Evolutionary conservation across 176 grass and related monocot genomes (phyloP).

Genomic region (Puya raimondii): DNA sequence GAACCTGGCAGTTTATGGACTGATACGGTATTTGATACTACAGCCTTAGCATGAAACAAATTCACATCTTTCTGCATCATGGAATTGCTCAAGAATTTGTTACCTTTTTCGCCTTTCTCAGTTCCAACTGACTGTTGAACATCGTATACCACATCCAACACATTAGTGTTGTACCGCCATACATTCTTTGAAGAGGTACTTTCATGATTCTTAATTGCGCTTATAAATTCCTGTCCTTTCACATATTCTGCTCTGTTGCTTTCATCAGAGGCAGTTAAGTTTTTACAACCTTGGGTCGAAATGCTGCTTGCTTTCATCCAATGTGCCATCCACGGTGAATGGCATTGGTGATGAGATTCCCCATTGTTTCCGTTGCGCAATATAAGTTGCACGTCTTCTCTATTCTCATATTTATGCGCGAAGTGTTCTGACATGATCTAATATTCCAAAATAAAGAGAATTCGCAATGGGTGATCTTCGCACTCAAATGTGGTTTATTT

Average conservation of each 20-base stretch:
- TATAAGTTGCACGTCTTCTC: slow-evolving; percentile 34
- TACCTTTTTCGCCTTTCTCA: slow-evolving; percentile 11
- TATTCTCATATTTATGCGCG: slow-evolving; percentile 24
- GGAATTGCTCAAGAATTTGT: slow-evolving; percentile 19
- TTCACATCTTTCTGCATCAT: slow-evolving; percentile 26
- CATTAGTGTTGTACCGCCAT: slow-evolving; percentile 9
- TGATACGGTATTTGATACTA: slow-evolving; percentile 35
- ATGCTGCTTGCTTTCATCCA: slow-evolving; percentile 45
- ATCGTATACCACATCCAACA: slow-evolving; percentile 5
- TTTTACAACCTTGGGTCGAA: slow-evolving; percentile 13
- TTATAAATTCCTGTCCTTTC: not conserved
- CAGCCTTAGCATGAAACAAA: slow-evolving; percentile 14
- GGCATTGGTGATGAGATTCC: slow-evolving; percentile 24
- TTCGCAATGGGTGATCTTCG: not conserved
- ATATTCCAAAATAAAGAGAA: not conserved
- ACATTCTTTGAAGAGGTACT: slow-evolving; percentile 20
- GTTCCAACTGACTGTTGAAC: slow-evolving; percentile 20
- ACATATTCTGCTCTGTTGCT: not conserved
- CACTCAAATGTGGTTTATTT: not conserved
- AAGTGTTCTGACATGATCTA: slow-evolving; percentile 30
- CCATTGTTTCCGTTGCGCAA: slow-evolving; percentile 27
- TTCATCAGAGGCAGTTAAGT: not conserved
- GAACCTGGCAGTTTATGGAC: slow-evolving; percentile 27
- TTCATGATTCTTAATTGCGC: slow-evolving; percentile 17
- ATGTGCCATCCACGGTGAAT: slow-evolving; percentile 45